Percentiles rank a stretch among this genome's conserved stretches.
Conservation (phyloP, 2,329 filamentous ascomycete genomes). For the Sporothrix phasma region DNA sequence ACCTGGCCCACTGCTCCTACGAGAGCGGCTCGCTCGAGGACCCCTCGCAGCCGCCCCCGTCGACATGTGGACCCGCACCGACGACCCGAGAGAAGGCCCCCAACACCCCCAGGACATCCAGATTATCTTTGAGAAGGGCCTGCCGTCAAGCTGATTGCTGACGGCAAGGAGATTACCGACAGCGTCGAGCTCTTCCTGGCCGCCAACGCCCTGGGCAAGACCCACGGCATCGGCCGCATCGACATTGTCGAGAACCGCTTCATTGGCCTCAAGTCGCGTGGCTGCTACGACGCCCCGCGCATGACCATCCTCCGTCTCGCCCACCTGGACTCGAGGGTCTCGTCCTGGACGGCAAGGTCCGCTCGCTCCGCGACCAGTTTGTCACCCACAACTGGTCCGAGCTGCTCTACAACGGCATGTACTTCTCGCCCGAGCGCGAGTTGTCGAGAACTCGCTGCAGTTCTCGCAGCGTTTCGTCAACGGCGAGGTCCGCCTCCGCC, state of each 20-base stretch:
- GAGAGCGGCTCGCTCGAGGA: constrained; percentile 58
- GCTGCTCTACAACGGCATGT: constrained; percentile 34
- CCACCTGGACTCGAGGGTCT: constrained; percentile 38
- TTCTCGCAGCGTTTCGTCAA: constrained; percentile 46
- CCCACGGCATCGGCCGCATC: constrained; percentile 66
- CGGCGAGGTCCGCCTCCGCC: constrained; percentile 30
- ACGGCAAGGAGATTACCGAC: constrained; percentile 54
- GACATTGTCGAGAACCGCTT: constrained; percentile 73
- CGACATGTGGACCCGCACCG: constrained; percentile 72
- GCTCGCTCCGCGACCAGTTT: constrained; percentile 49
- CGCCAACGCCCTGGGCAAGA: constrained; percentile 60
- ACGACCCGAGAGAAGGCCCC: constrained; percentile 60
- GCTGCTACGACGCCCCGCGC: constrained; percentile 65
- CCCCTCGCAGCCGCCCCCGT: constrained; percentile 54
- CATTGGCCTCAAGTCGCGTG: constrained; percentile 66
- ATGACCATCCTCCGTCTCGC: constrained; percentile 33
- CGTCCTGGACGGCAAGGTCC: constrained; percentile 48
- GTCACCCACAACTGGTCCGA: constrained; percentile 42
- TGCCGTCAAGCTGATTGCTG: constrained; percentile 48
- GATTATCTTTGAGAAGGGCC: constrained; percentile 61
- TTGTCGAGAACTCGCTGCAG: constrained; percentile 53
- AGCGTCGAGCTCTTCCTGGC: constrained; percentile 62
- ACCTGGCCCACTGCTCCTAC: constrained; percentile 58
- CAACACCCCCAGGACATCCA: constrained; percentile 60
- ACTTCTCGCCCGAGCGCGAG: constrained; percentile 45